phyloP scores from a whole-genome alignment of 2,329 filamentous ascomycete genomes.

The Hymenotorrendiella dingleyae region DNA sequence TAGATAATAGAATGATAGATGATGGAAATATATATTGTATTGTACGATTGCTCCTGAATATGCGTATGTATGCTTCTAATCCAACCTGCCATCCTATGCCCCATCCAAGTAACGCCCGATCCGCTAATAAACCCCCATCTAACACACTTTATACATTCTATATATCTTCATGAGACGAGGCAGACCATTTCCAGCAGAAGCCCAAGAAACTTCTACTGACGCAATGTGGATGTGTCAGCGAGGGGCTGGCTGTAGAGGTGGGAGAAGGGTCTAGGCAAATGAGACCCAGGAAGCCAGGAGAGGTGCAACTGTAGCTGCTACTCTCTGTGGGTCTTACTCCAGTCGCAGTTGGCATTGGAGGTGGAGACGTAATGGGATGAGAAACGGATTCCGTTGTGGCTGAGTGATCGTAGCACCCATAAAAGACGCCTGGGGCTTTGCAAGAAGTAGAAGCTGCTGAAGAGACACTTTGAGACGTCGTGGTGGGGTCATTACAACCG shows the following conservation, averaged over 20 bases:
- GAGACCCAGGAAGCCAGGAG: constrained; percentile 26
- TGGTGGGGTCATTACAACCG: constrained; percentile 43
- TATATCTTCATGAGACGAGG: constrained; percentile 17
- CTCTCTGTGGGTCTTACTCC: constrained; percentile 18
- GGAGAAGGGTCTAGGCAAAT: constrained; percentile 27
- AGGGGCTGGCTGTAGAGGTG: constrained; percentile 7
- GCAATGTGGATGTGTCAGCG: constrained; percentile 19
- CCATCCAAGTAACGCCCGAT: not conserved
- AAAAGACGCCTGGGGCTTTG: constrained; percentile 51
- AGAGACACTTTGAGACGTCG: constrained; percentile 31
- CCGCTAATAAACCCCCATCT: constrained; percentile 4
- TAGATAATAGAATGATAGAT: too few relatives aligned
- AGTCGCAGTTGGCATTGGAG: constrained; percentile 22
- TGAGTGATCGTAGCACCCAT: constrained; percentile 45
- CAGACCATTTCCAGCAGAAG: constrained; percentile 24
- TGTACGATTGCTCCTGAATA: not conserved
- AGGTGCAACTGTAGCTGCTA: constrained; percentile 23
- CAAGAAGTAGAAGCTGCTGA: constrained; percentile 35
- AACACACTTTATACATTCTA: constrained; percentile 21
- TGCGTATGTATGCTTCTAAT: constrained; percentile 9
- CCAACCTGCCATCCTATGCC: constrained; percentile 3
- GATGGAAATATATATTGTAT: not conserved
- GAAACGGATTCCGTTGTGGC: constrained; percentile 31
- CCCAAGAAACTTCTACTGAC: constrained; percentile 23
- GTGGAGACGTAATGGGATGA: constrained; percentile 32